These are phyloP conservation scores for Schoenoplectus triqueter DNA, from an alignment of 202 grass and related monocot genomes.

Conservation along the genomic window DNA sequence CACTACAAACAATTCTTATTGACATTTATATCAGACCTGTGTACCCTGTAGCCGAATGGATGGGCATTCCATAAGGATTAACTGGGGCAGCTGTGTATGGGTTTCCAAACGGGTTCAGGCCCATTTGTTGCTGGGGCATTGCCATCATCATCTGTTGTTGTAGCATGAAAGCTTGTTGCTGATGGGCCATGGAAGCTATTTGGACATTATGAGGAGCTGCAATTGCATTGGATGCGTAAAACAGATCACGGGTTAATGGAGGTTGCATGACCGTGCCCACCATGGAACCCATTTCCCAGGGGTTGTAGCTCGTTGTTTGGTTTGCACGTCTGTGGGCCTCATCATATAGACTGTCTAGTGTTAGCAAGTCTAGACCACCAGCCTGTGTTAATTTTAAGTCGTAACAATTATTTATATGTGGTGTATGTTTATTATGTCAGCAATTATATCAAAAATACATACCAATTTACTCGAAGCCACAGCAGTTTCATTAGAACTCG, in stretches of 20 bases:
- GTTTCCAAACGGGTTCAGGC: constrained; percentile 64
- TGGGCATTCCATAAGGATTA: constrained; percentile 52
- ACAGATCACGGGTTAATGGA: constrained; percentile 60
- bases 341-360: constrained; percentile 83
- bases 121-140: constrained; percentile 44
- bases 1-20: constrained; percentile 31
- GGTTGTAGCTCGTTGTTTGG: constrained; percentile 73
- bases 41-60: constrained; percentile 56
- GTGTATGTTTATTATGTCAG: neutral
- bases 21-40: constrained; percentile 59
- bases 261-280: constrained; percentile 52
- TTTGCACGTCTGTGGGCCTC: constrained; percentile 60
- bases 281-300: constrained; percentile 59
- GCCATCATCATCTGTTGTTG: constrained; percentile 89
- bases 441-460: constrained; percentile 7
- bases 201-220: constrained; percentile 70
- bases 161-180: constrained; percentile 83
- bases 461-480: constrained; percentile 76
- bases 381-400: constrained; percentile 46
- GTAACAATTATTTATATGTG: neutral
- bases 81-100: constrained; percentile 37
- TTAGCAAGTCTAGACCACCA: constrained; percentile 79
- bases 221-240: constrained; percentile 57
- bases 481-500: constrained; percentile 68
- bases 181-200: constrained; percentile 73